A percentile compares a stretch with the other conserved stretches of the same genome.
Conservation (phyloP, 768 basidiomycete species). For the Rhizopogon vesiculosus region DNA sequence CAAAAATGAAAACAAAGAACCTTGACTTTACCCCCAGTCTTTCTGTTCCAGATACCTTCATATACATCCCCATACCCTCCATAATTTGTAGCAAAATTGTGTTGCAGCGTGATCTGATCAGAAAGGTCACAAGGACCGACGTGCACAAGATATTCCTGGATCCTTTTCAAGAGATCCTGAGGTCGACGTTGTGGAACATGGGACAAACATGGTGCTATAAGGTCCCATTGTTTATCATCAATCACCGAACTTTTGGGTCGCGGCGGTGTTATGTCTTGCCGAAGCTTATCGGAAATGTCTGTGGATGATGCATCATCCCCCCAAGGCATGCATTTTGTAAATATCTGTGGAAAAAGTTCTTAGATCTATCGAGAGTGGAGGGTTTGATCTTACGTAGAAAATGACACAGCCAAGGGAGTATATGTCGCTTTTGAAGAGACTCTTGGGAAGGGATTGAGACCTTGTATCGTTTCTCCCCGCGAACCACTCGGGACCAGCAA, state of each 20-base stretch:
- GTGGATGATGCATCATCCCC: neutral
- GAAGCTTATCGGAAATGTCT: neutral
- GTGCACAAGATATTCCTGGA: neutral
- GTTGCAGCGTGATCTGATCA: neutral
- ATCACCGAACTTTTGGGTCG: neutral
- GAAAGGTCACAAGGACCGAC: neutral
- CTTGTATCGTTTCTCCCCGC: neutral
- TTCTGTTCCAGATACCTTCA: neutral
- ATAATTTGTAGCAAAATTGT: rapidly evolving
- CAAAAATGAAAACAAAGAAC: neutral
- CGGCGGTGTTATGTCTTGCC: neutral
- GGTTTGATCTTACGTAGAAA: neutral
- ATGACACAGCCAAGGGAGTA: neutral
- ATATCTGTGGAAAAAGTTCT: neutral
- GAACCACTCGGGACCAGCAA: neutral
- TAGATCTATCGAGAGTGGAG: too few relatives aligned
- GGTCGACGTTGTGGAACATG: neutral
- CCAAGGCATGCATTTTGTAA: neutral
- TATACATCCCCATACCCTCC: neutral
- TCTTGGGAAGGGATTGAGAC: neutral
- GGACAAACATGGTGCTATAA: neutral
- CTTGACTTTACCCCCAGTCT: neutral
- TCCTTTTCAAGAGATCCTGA: neutral
- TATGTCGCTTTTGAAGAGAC: neutral
- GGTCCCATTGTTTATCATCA: neutral